Evolutionary conservation across 164 flowering plant genomes (phyloP), one percentile per base, ranked within the genome.

Genomic region (Brasenia schreberi): DNA sequence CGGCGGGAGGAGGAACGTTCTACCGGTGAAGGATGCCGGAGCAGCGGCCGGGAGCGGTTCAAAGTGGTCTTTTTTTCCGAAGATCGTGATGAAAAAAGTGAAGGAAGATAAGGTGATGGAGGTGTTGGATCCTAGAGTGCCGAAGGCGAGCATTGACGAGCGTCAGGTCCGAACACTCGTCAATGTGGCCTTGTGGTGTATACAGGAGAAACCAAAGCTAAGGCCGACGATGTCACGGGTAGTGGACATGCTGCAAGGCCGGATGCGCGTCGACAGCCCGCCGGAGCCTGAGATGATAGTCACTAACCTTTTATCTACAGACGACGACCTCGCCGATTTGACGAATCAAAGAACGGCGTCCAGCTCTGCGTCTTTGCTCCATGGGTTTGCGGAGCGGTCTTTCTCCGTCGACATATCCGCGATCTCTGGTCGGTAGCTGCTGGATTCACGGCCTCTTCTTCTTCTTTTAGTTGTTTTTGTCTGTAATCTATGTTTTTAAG

Each of bases 201-300:
- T 87, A 49, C 98, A 93, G 68, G 96, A 92, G 80, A 74, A 71
- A 67, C 72, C 88, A 0, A 77, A 68, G 67, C 77, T 83, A 18
- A 78, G 96, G 77, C 98, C 98, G 5, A 82, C 71, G 56, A 90
- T 93, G 96, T 69, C 75, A 0, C 70, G 14, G 3, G 96, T 93
- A 45, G 87, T 90, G 5, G 92, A 88, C 7, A 87, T 90, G 96
- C 84, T 93, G 17, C 92, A 90, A 72, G 87, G 90, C 42, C 83
- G 82, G 0, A 71, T 67, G 19, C 43, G 66, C 0, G 79, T 93
- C 33, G 84, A 88, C 0, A 80, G 76, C 64, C 93, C 98, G 0
- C 96, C 94, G 0, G 84, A 85, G 33, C 81, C 90, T 0, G 76
- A 79, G 65, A 87, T 90, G 88, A 64, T 80, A 52, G 67, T 87